A percentile compares a stretch with the other conserved stretches of the same genome.
phyloP scores from a whole-genome alignment of 2,329 filamentous ascomycete species.

The Penicillium sp. region DNA sequence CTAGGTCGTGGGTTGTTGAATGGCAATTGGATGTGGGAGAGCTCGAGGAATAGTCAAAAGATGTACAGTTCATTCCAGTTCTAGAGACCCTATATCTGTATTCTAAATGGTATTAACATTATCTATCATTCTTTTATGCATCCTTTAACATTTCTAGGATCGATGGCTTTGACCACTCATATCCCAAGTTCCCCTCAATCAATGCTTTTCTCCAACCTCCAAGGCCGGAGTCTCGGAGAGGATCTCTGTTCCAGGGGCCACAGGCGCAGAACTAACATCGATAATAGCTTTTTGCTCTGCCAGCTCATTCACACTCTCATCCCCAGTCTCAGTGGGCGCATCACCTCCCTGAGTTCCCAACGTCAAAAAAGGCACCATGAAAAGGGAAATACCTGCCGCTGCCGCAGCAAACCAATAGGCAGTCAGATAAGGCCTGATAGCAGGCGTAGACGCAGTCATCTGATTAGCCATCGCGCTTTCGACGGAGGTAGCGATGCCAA shows the following conservation, averaged over 20 bases:
- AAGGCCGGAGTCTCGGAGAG: not conserved
- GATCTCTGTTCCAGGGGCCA: not conserved
- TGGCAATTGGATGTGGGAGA: not conserved
- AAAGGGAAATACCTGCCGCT: constrained; percentile 24
- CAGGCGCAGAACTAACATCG: not conserved
- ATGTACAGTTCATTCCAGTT: not conserved
- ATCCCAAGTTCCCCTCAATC: not conserved
- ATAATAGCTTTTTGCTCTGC: constrained; percentile 2
- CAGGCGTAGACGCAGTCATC: constrained; percentile 15
- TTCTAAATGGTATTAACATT: not conserved
- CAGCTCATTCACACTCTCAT: not conserved
- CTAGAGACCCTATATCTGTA: not conserved
- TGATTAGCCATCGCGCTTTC: constrained; percentile 20
- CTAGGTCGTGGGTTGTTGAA: not conserved
- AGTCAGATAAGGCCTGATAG: constrained; percentile 29
- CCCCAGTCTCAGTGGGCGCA: not conserved
- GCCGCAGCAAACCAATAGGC: constrained; percentile 32
- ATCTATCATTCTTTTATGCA: not conserved
- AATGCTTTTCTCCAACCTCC: not conserved
- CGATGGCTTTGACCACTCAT: not conserved
- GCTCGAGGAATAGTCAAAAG: not conserved
- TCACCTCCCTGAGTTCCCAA: constrained; percentile 28
- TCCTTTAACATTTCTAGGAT: not conserved
- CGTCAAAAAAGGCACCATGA: constrained; percentile 31
- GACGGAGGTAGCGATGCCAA: constrained; percentile 58